These are phyloP conservation scores for Euryodendron excelsum DNA, from an alignment of 148 eudicot species.

Conservation along the genomic window DNA sequence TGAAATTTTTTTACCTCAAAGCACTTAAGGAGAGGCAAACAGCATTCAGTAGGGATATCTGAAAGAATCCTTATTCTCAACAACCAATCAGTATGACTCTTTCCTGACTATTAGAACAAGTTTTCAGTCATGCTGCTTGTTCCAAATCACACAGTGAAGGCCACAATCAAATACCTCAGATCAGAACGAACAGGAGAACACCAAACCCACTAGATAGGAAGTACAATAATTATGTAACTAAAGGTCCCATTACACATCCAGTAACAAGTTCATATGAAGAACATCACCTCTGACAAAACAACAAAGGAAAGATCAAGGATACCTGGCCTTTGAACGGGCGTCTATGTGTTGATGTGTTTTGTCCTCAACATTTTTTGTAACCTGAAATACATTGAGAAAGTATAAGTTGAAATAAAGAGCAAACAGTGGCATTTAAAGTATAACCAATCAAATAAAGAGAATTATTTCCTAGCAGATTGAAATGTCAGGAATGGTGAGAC, in stretches of 20 bases:
- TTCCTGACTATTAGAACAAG: neutral
- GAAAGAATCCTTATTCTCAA: neutral
- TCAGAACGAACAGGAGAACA: neutral
- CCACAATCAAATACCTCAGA: neutral
- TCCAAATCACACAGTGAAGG: neutral
- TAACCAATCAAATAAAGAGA: neutral
- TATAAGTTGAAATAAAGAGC: neutral
- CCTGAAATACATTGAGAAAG: conserved; percentile 39
- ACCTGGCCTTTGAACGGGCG: conserved; percentile 96
- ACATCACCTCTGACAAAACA: neutral
- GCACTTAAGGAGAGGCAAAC: neutral
- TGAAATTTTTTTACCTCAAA: neutral
- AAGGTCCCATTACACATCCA: too few species aligned
- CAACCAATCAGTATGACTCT: neutral
- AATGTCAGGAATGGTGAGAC: neutral
- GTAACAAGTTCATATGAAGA: neutral
- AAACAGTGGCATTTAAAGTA: neutral
- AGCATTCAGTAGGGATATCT: neutral
- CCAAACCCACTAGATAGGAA: neutral
- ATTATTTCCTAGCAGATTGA: neutral
- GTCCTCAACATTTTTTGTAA: conserved; percentile 66
- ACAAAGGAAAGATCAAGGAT: conserved; percentile 1
- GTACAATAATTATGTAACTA: too few species aligned
- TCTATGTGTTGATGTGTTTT: conserved; percentile 69
- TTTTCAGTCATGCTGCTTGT: neutral